A percentile compares a stretch with the other conserved stretches of the same genome.
Evolutionary conservation across 1,139 yeast genomes (phyloP).

Genomic region (Scheffersomyces illinoinensis): DNA sequence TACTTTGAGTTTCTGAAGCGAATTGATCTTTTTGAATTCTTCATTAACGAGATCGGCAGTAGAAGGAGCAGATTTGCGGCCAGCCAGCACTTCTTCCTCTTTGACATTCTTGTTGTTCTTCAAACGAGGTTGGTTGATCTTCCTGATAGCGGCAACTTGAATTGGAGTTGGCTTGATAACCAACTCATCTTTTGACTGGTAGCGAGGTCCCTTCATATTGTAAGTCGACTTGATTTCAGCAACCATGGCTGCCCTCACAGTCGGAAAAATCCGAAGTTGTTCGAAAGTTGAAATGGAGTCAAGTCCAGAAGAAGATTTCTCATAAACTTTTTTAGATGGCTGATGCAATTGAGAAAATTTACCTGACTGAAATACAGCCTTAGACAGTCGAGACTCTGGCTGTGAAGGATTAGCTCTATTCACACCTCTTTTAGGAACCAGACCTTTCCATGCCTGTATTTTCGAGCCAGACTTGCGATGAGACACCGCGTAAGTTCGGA

Average conservation of each 20-base stretch:
- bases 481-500: not conserved
- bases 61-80: slow-evolving; percentile 3
- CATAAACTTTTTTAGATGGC: slow-evolving; percentile 16
- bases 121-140: slow-evolving; percentile 38
- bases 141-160: slow-evolving; percentile 47
- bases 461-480: not conserved
- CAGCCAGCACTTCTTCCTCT: slow-evolving; percentile 17
- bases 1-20: slow-evolving; percentile 48
- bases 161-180: slow-evolving; percentile 43
- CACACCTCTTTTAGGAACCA: not conserved
- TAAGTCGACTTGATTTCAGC: slow-evolving; percentile 58
- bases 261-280: slow-evolving; percentile 65
- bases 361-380: slow-evolving; percentile 13
- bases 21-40: slow-evolving; percentile 32
- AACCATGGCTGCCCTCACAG: slow-evolving; percentile 62
- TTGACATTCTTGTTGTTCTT: slow-evolving; percentile 17
- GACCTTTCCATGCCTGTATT: not conserved
- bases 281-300: slow-evolving; percentile 55
- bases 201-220: slow-evolving; percentile 37
- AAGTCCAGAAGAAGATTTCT: slow-evolving; percentile 17
- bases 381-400: not conserved
- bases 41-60: slow-evolving; percentile 16
- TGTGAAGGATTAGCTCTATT: not conserved
- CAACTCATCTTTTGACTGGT: slow-evolving; percentile 31
- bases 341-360: slow-evolving; percentile 20